Percentiles rank a stretch among this genome's conserved stretches.
These are phyloP conservation scores for Coleophoma cylindrospora DNA, from an alignment of 2,329 filamentous ascomycete species.

Conservation along the genomic window DNA sequence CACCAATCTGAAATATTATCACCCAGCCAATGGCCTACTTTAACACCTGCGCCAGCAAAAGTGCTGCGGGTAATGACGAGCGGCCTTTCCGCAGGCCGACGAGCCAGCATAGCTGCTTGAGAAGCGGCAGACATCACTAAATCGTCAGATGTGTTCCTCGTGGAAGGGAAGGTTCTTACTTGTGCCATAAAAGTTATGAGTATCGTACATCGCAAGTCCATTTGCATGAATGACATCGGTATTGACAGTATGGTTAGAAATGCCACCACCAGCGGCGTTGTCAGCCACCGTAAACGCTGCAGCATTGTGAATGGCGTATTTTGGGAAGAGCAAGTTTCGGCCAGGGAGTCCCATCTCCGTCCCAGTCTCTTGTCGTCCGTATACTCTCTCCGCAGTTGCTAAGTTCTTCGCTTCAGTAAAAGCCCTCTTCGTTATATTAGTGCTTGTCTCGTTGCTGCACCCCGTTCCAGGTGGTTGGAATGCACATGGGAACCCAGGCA, in stretches of 20 bases:
- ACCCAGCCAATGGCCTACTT: slow-evolving; percentile 59
- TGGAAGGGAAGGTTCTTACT: slow-evolving; percentile 30
- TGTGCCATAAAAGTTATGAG: slow-evolving; percentile 71
- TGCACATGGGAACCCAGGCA: slow-evolving; percentile 63
- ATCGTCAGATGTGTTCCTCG: slow-evolving; percentile 1
- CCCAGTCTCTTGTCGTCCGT: slow-evolving; percentile 21
- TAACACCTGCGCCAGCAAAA: slow-evolving; percentile 64
- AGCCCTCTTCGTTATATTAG: slow-evolving; percentile 5
- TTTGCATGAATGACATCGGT: slow-evolving; percentile 66
- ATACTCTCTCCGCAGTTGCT: not conserved
- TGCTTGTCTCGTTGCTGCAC: slow-evolving; percentile 26
- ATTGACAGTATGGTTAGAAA: slow-evolving; percentile 56
- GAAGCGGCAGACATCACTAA: slow-evolving; percentile 65
- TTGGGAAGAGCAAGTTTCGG: slow-evolving; percentile 58
- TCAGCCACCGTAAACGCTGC: slow-evolving; percentile 41
- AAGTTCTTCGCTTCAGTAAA: not conserved
- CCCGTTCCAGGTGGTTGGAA: slow-evolving; percentile 54
- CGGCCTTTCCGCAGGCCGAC: slow-evolving; percentile 59
- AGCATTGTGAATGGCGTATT: slow-evolving; percentile 61
- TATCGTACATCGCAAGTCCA: slow-evolving; percentile 66
- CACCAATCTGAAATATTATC: slow-evolving; percentile 55
- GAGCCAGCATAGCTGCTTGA: slow-evolving; percentile 58
- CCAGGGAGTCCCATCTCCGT: slow-evolving; percentile 52
- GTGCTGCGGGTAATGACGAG: slow-evolving; percentile 73
- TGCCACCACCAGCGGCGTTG: slow-evolving; percentile 37